A percentile compares a stretch with the other conserved stretches of the same genome.
Conservation (phyloP, 441 rosid genomes). For the Adansonia madagascariensis region DNA sequence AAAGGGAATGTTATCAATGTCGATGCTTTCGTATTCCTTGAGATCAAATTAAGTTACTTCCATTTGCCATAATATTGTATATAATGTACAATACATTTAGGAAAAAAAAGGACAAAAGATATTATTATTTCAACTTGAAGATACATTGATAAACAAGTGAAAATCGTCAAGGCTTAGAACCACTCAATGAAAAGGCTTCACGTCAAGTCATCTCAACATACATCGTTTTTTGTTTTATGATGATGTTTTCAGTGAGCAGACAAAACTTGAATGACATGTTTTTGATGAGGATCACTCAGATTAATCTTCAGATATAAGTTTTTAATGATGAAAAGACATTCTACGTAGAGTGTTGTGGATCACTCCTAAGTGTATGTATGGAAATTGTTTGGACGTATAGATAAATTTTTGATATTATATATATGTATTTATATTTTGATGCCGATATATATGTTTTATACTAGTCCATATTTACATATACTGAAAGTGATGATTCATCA, state of each 20-base stretch:
- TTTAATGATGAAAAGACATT: conserved; percentile 36
- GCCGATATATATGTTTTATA: not conserved
- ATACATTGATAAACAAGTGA: not conserved
- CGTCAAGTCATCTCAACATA: not conserved
- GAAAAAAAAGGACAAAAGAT: not conserved
- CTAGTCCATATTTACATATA: not conserved
- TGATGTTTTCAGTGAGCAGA: not conserved
- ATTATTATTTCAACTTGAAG: not conserved
- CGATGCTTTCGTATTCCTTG: too few species aligned
- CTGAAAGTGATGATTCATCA: not conserved
- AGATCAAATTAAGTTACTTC: too few species aligned
- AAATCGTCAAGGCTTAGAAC: not conserved
- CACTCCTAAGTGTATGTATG: conserved; percentile 24
- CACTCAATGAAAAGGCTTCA: conserved; percentile 5
- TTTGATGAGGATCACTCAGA: not conserved
- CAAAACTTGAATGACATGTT: not conserved
- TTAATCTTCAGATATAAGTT: not conserved
- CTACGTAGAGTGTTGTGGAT: conserved; percentile 42
- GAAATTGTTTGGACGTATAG: not conserved
- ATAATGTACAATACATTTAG: not conserved
- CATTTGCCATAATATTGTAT: too few species aligned
- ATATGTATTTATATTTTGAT: not conserved
- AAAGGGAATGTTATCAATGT: too few species aligned
- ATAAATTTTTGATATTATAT: not conserved
- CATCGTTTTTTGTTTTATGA: not conserved